phyloP scores from a whole-genome alignment of 179 eudicot species.

The Drosera spatulata region DNA sequence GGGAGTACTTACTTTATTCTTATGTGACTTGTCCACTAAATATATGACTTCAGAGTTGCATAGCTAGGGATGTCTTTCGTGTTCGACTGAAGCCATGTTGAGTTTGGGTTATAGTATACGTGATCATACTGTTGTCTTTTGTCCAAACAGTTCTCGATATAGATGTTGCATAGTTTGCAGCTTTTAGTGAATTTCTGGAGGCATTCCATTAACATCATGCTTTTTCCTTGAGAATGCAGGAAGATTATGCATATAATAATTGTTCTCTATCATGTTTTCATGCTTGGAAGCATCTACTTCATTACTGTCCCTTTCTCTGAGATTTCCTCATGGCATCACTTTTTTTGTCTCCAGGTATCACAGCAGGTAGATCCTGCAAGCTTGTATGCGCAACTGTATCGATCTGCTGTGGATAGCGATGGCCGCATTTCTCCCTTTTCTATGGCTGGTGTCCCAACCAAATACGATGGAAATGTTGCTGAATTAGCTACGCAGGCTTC shows the following conservation, averaged over 20 bases:
- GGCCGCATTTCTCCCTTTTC: conserved; percentile 72
- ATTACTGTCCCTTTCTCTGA: not conserved
- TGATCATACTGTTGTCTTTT: not conserved
- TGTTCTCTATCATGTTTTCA: too few species aligned
- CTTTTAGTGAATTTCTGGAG: not conserved
- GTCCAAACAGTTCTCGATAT: not conserved
- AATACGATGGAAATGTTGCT: conserved; percentile 44
- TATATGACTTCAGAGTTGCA: not conserved
- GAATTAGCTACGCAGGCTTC: conserved; percentile 49
- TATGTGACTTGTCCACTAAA: not conserved
- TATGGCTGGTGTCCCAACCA: conserved; percentile 41
- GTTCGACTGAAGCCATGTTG: not conserved
- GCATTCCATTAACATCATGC: too few species aligned
- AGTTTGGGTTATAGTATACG: not conserved
- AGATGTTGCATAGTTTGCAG: not conserved
- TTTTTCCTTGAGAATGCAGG: too few species aligned
- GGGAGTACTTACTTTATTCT: not conserved
- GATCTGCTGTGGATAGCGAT: conserved; percentile 54
- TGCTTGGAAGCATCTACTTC: not conserved
- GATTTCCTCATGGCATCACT: not conserved
- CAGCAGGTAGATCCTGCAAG: conserved; percentile 62
- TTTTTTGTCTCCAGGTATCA: conserved; percentile 9
- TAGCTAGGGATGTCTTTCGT: not conserved
- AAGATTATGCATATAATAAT: too few species aligned
- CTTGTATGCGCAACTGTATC: conserved; percentile 67